Evolutionary conservation across 2,329 filamentous ascomycete species (phyloP).

Genomic region (Cordyceps farinosa): DNA sequence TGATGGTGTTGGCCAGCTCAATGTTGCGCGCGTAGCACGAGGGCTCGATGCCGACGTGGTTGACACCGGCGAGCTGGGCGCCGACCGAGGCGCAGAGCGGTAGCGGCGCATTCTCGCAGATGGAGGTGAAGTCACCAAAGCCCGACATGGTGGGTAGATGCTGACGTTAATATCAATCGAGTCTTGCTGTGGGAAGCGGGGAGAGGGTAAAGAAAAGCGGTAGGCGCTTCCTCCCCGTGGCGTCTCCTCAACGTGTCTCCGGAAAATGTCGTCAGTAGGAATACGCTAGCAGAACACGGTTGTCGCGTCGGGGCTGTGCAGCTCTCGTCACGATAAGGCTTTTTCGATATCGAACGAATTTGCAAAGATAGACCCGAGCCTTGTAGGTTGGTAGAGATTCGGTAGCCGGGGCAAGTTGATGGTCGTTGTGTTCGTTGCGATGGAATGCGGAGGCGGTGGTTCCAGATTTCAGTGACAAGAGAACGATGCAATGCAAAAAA

Average conservation of each 20-base stretch:
- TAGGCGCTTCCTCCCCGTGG: not conserved
- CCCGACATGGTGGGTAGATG: constrained; percentile 58
- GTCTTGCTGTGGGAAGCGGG: not conserved
- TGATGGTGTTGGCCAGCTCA: constrained; percentile 95
- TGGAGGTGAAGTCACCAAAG: constrained; percentile 84
- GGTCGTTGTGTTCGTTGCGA: not conserved
- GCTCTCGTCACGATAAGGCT: no score
- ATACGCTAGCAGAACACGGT: constrained; percentile 2
- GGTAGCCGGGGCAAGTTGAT: not conserved
- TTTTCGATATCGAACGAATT: no score
- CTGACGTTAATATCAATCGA: not conserved
- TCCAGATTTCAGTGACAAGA: not conserved
- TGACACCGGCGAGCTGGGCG: constrained; percentile 63
- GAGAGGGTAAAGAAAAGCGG: not conserved
- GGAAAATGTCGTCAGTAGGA: not conserved
- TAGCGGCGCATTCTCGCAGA: constrained; percentile 81
- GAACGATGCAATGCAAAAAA: not conserved
- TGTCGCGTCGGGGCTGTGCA: no score
- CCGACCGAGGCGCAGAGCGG: constrained; percentile 87
- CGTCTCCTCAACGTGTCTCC: constrained; percentile 1
- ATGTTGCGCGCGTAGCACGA: constrained; percentile 93
- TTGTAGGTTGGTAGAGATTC: not conserved
- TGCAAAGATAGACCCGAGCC: not conserved
- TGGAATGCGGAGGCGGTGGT: constrained; percentile 2
- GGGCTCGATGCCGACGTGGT: constrained; percentile 74